Evolutionary conservation across 306 rosid species (phyloP), one percentile per base, ranked within the genome.

Genomic region (Medicago arabica): DNA sequence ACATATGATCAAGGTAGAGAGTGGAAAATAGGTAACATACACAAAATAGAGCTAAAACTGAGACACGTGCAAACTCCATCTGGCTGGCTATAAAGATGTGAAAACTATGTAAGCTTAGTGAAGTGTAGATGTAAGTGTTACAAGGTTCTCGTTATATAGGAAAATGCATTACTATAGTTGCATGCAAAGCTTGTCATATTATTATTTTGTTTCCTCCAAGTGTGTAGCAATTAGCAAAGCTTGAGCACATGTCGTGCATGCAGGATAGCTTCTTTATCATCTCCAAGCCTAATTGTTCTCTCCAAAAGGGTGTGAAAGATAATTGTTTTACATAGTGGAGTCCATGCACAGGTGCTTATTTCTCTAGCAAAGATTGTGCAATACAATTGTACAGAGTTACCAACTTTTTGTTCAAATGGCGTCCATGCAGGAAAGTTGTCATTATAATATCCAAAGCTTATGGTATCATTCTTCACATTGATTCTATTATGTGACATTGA

Each of bases 91-190:
- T 7, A 3, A 60, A 14, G 41, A 60, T 13, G 4, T 28, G 41
- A 28, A 5, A 13, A 59, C 18, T 60, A 2, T 28, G 1, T 9
- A 60, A 28, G 4, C 9, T 28, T 60, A 60, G 66, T 28, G 17
- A 28, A 15, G 41, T 60, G 66, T 12, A 8, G 28, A 60, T 25
- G 18, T 25, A 25, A 23, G 25, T 54, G 28, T 15, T 14, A 15
- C 43, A 61, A 28, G 13, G 5, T 31, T 14, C 21, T 18, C 1
- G 3, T 34, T 31, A 13, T 31, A 61, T 31, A 62, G 14, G 18
- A 2, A 74, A 46, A 60, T 44, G 53, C n/a, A 74, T 10, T 28
- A 74, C 78, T 6, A 54, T 57, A 25, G 46, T 68, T 49, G n/a
- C 63, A 19, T 57, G 63, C 63, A 57, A 57, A 57, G 7, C 31